Percentiles rank a stretch among this genome's conserved stretches.
Evolutionary conservation across 2,329 filamentous ascomycete genomes (phyloP).

Genomic region (Alternaria sp.): DNA sequence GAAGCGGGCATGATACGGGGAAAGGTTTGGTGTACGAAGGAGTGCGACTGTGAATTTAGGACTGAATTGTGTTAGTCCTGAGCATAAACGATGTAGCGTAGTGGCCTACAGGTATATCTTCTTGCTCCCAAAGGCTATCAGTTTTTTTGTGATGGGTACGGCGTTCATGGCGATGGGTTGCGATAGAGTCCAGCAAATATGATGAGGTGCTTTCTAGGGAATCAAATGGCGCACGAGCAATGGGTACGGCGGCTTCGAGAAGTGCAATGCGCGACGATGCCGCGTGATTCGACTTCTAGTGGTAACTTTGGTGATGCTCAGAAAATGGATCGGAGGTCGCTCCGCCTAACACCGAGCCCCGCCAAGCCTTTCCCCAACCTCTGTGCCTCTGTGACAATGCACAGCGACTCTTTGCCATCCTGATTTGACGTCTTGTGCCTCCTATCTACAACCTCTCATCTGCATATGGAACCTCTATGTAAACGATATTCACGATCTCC

Average conservation of each 20-base stretch:
- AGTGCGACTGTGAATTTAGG: constrained; percentile 84
- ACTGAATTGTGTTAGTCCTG: constrained; percentile 56
- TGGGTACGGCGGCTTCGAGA: background rate
- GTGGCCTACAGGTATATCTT: constrained; percentile 58
- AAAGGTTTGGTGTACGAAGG: constrained; percentile 74
- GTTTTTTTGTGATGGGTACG: constrained; percentile 44
- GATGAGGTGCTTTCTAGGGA: background rate
- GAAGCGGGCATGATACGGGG: constrained; percentile 86
- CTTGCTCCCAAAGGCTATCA: constrained; percentile 53
- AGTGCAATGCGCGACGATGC: constrained; percentile 8
- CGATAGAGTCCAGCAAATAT: background rate
- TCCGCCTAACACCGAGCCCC: constrained; percentile 17
- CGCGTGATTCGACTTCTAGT: constrained; percentile 2
- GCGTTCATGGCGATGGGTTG: constrained; percentile 32
- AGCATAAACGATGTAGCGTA: background rate
- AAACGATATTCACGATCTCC: background rate
- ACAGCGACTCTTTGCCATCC: background rate
- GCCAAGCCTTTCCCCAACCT: constrained; percentile 2
- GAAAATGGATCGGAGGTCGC: constrained; percentile 27
- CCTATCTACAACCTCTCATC: background rate
- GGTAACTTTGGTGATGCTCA: constrained; percentile 15
- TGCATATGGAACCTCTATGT: background rate
- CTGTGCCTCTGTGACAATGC: background rate
- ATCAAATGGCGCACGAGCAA: background rate
- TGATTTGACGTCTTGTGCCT: background rate